Conservation (phyloP, 2,329 filamentous ascomycete genomes). For the Ceratocystis cubensis region DNA sequence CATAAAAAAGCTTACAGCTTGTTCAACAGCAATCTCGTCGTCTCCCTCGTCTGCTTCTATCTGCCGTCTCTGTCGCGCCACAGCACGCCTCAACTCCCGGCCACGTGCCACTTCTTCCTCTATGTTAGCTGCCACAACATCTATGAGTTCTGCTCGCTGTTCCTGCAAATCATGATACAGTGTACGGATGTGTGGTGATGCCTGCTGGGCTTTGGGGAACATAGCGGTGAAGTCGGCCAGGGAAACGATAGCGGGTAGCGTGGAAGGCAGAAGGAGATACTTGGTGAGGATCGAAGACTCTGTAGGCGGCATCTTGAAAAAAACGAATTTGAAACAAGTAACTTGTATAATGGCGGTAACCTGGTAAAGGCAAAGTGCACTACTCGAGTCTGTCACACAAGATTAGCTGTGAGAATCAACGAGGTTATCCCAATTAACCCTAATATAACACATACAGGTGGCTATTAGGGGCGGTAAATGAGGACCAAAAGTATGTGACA, state of each 20-base stretch:
- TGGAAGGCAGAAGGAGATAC: conserved; percentile 65
- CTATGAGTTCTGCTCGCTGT: conserved; percentile 56
- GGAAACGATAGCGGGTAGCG: conserved; percentile 60
- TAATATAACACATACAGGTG: neutral
- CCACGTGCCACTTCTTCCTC: conserved; percentile 40
- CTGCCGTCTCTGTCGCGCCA: conserved; percentile 38
- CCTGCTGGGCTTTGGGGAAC: conserved; percentile 55
- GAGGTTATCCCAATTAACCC: conserved; percentile 9
- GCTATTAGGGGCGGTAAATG: neutral
- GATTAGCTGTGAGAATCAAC: neutral
- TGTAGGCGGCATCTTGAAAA: conserved; percentile 51
- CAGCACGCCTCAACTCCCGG: conserved; percentile 46
- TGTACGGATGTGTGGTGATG: conserved; percentile 51
- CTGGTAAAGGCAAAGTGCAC: neutral
- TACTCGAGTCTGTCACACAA: neutral
- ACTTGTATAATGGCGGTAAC: too few species aligned
- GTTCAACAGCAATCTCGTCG: conserved; percentile 51
- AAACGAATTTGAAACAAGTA: too few species aligned
- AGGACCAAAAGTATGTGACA: conserved; percentile 16
- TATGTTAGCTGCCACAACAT: conserved; percentile 54
- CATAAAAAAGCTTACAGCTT: conserved; percentile 33
- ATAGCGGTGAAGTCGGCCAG: conserved; percentile 62
- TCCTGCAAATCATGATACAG: conserved; percentile 72
- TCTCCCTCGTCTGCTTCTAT: conserved; percentile 42
- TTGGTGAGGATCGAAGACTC: conserved; percentile 63